These are phyloP conservation scores for Eruca vesicaria DNA, from an alignment of 441 rosid species.

Conservation along the genomic window DNA sequence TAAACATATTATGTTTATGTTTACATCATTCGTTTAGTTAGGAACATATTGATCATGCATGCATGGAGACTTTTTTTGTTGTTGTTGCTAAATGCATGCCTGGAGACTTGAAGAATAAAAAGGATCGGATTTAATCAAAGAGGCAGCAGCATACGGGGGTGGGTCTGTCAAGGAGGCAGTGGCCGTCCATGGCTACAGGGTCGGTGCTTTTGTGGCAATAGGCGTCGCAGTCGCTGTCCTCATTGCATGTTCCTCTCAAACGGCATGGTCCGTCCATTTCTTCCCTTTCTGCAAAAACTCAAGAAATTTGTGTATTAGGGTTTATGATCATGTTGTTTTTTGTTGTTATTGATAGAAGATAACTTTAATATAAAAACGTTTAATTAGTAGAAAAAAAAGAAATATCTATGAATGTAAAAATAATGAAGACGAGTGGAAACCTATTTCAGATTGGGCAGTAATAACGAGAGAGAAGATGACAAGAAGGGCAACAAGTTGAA, in stretches of 20 bases:
- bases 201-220: slow-evolving; percentile 31
- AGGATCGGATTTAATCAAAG: slow-evolving; percentile 16
- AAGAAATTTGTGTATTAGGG: background rate
- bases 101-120: background rate
- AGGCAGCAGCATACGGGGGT: slow-evolving; percentile 35
- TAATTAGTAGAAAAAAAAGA: background rate
- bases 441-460: slow-evolving; percentile 9
- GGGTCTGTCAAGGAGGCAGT: slow-evolving; percentile 10
- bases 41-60: no score
- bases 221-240: slow-evolving; percentile 18
- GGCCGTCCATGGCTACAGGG: background rate
- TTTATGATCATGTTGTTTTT: background rate
- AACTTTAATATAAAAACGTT: background rate
- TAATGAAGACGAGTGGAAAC: background rate
- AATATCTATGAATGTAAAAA: background rate
- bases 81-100: no score
- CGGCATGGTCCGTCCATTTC: slow-evolving; percentile 29
- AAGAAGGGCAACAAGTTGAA: slow-evolving; percentile 30
- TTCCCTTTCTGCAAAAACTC: slow-evolving; percentile 1
- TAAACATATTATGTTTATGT: background rate
- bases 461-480: slow-evolving; percentile 29
- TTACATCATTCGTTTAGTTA: background rate
- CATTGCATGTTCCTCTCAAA: slow-evolving; percentile 33
- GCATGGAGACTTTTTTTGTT: no score
- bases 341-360: background rate